Percentiles rank a stretch among this genome's conserved stretches.
These are phyloP conservation scores for Trichothecium sympodiale DNA, from an alignment of 2,329 filamentous ascomycete species.

Conservation along the genomic window DNA sequence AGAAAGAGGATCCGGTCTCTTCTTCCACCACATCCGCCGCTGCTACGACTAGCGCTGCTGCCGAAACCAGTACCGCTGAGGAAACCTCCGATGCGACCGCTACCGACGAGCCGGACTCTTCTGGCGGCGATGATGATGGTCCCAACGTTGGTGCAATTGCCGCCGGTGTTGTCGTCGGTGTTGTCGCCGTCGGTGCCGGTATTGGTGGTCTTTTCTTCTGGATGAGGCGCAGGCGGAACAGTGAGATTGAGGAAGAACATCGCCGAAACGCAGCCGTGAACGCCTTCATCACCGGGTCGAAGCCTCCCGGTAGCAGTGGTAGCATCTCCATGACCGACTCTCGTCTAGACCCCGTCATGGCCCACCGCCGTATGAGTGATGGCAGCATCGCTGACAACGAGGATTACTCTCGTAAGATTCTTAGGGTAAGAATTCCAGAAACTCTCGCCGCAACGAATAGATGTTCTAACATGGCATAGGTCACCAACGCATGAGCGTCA, in stretches of 20 bases:
- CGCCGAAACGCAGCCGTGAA: conserved; percentile 70
- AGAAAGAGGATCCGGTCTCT: conserved; percentile 1
- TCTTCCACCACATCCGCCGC: conserved; percentile 12
- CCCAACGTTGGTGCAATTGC: conserved; percentile 77
- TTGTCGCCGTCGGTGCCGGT: conserved; percentile 56
- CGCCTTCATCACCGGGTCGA: conserved; percentile 57
- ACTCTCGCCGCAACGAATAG: too few species aligned
- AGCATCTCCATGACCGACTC: conserved; percentile 67
- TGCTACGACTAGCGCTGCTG: conserved; percentile 14
- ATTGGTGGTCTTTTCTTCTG: conserved; percentile 62
- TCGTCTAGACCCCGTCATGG: conserved; percentile 77
- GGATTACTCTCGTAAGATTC: conserved; percentile 90
- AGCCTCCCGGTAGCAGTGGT: conserved; percentile 47
- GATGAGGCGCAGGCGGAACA: conserved; percentile 64
- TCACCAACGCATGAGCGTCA: conserved; percentile 45
- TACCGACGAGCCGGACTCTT: conserved; percentile 8
- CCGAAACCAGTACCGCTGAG: conserved; percentile 9
- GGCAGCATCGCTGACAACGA: conserved; percentile 96
- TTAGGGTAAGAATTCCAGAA: conserved; percentile 67
- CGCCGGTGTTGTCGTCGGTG: conserved; percentile 76
- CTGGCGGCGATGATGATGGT: conserved; percentile 14
- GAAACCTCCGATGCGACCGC: conserved; percentile 9
- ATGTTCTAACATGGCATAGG: conserved; percentile 24
- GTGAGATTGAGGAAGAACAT: conserved; percentile 74
- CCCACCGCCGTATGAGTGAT: conserved; percentile 75